phyloP scores from a whole-genome alignment of 768 basidiomycete species.

The Clavaria fumosa region DNA sequence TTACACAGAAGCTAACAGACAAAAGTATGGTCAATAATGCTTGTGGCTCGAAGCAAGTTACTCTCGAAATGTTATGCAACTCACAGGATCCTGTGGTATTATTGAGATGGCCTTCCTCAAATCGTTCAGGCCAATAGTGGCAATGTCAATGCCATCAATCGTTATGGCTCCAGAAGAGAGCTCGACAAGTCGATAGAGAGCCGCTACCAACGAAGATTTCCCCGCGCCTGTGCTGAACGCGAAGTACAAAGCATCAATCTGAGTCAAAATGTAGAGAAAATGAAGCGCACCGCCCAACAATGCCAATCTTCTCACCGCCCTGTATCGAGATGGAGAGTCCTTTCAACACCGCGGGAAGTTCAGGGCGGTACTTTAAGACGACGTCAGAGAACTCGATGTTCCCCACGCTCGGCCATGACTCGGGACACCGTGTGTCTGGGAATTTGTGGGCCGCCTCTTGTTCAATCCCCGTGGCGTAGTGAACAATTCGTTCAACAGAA shows the following conservation, averaged over 20 bases:
- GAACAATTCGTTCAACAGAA: constrained; percentile 69
- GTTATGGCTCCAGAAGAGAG: constrained; percentile 54
- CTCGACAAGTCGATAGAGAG: constrained; percentile 77
- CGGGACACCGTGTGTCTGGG: constrained; percentile 39
- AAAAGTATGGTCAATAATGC: constrained; percentile 6
- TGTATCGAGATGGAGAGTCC: constrained; percentile 55
- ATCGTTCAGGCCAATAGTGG: constrained; percentile 62
- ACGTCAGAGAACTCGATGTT: constrained; percentile 61
- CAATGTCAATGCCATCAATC: constrained; percentile 77
- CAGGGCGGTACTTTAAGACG: constrained; percentile 71
- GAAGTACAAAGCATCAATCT: constrained; percentile 3
- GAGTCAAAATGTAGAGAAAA: background rate
- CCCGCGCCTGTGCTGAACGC: constrained; percentile 61
- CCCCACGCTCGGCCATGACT: constrained; percentile 65
- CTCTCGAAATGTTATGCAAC: no score
- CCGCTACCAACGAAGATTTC: constrained; percentile 82
- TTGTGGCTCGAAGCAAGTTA: background rate
- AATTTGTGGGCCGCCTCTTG: constrained; percentile 66
- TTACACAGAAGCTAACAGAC: constrained; percentile 31
- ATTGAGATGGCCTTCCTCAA: constrained; percentile 55
- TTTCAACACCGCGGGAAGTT: constrained; percentile 79
- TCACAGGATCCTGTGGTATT: constrained; percentile 72
- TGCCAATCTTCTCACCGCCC: constrained; percentile 82
- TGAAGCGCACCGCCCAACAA: constrained; percentile 44
- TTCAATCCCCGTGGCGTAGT: constrained; percentile 69